Conservation (phyloP, 2,329 filamentous ascomycete species). For the Cryoendolithus antarcticus region DNA sequence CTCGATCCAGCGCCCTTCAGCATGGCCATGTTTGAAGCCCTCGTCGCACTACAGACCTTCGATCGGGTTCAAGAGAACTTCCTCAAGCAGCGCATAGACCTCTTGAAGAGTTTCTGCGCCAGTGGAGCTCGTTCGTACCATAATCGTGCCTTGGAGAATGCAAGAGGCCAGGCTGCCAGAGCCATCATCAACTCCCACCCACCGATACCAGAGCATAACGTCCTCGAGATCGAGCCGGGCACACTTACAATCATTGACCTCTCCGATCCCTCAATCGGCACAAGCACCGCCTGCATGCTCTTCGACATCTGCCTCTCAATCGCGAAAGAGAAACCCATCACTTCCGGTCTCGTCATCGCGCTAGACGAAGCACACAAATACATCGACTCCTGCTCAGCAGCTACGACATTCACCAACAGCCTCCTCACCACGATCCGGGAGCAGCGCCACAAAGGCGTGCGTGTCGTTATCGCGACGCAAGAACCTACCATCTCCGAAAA, state of each 20-base stretch:
- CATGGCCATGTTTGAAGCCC: too few relatives aligned
- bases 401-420: conserved; percentile 12
- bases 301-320: conserved; percentile 61
- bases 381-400: conserved; percentile 46
- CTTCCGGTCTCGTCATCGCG: conserved; percentile 46
- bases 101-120: conserved; percentile 52
- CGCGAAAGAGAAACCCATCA: conserved; percentile 25
- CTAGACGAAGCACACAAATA: conserved; percentile 73
- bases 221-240: conserved; percentile 20
- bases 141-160: too few relatives aligned
- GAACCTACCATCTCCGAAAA: conserved; percentile 59
- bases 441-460: conserved; percentile 56
- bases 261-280: conserved; percentile 57
- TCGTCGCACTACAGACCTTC: too few relatives aligned
- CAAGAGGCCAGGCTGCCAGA: too few relatives aligned
- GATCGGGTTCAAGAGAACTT: conserved; percentile 31
- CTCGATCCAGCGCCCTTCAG: too few relatives aligned
- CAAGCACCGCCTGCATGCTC: conserved; percentile 54
- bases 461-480: conserved; percentile 63
- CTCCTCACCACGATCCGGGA: conserved; percentile 48
- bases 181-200: too few relatives aligned
- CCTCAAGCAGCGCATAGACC: conserved; percentile 48
- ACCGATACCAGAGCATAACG: not conserved
- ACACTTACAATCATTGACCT: conserved; percentile 57
- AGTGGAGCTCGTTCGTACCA: not conserved